Evolutionary conservation across 2,329 filamentous ascomycete genomes (phyloP).

Genomic region (Aspergillus fumigatiaffinis): DNA sequence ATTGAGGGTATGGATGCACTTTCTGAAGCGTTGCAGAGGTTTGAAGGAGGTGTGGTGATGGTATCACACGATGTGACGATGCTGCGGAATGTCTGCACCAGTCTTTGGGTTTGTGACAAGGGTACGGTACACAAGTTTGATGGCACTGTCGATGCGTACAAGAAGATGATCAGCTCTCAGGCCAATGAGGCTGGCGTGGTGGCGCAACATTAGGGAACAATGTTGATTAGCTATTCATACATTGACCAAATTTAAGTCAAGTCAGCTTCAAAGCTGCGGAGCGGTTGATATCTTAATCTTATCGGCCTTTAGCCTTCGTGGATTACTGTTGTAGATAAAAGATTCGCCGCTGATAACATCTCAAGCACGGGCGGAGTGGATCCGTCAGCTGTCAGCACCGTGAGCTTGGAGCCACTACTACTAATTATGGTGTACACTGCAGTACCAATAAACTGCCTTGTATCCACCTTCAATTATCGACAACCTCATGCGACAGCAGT

Average conservation of each 20-base stretch:
- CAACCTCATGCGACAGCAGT: neutral
- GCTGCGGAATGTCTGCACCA: conserved; percentile 92
- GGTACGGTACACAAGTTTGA: conserved; percentile 95
- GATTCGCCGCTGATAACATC: neutral
- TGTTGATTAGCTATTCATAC: conserved; percentile 5
- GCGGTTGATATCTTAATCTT: neutral
- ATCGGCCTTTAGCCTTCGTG: neutral
- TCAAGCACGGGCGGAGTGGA: neutral
- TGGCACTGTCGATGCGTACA: conserved; percentile 93
- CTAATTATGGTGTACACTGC: neutral
- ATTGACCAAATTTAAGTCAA: conserved; percentile 1
- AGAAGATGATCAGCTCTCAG: conserved; percentile 90
- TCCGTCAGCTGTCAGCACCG: neutral
- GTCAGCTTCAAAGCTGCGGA: neutral
- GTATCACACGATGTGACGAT: conserved; percentile 99
- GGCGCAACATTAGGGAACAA: conserved; percentile 29
- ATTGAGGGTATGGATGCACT: conserved; percentile 99
- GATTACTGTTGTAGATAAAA: neutral
- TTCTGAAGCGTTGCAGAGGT: conserved; percentile 74
- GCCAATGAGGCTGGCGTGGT: conserved; percentile 82
- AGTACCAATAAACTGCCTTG: neutral
- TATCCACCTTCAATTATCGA: neutral
- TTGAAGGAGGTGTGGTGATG: conserved; percentile 95
- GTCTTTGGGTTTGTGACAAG: conserved; percentile 92
- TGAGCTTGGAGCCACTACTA: neutral